These are phyloP conservation scores for Gynandropsis gynandra DNA, from an alignment of 345 rosid species.

Conservation along the genomic window DNA sequence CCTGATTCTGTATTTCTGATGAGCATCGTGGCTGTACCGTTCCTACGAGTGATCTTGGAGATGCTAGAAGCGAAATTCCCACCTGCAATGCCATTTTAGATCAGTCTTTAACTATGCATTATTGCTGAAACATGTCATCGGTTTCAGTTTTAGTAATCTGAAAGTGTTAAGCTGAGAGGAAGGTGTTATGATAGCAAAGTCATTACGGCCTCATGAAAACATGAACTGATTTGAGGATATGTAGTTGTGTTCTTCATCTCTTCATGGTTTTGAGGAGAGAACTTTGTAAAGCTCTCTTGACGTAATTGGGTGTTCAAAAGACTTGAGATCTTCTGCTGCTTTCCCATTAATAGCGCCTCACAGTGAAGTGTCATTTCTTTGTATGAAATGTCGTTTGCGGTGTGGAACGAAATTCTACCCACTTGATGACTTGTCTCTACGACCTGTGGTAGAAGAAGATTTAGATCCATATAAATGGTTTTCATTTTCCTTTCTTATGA, in stretches of 20 bases:
- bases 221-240: conserved; percentile 20
- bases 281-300: conserved; percentile 41
- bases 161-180: background rate
- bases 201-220: conserved; percentile 27
- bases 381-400: conserved; percentile 71
- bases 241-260: conserved; percentile 27
- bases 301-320: conserved; percentile 50
- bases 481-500: background rate
- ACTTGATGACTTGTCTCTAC: conserved; percentile 66
- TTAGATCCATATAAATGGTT: background rate
- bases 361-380: conserved; percentile 83
- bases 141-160: background rate
- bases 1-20: conserved; percentile 20
- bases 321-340: conserved; percentile 75
- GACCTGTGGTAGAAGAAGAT: conserved; percentile 37
- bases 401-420: conserved; percentile 64
- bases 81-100: conserved; percentile 35
- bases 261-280: conserved; percentile 28
- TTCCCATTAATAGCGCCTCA: conserved; percentile 70
- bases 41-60: conserved; percentile 26
- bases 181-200: background rate
- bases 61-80: conserved; percentile 41
- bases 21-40: conserved; percentile 27
- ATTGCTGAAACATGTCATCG: background rate
- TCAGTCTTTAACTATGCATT: background rate